These are phyloP conservation scores for Ogataea philodendri DNA, from an alignment of 805 yeast genomes.

Conservation along the genomic window DNA sequence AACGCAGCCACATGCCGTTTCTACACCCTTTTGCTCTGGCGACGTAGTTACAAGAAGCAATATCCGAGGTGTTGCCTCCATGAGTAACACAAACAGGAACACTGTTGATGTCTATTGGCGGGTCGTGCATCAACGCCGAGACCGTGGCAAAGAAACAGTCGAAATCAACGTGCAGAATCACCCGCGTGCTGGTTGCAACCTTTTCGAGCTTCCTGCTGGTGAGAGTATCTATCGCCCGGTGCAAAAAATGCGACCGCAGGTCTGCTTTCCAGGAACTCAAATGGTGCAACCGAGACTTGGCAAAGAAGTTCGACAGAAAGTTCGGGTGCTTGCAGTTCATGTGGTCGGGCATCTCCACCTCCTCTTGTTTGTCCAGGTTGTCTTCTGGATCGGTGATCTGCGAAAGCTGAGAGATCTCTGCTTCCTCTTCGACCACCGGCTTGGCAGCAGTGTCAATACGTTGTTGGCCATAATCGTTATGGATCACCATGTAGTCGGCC, in stretches of 20 bases:
- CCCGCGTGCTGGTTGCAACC: slow-evolving; percentile 7
- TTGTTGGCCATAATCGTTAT: slow-evolving; percentile 54
- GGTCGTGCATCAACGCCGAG: slow-evolving; percentile 53
- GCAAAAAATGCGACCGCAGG: slow-evolving; percentile 58
- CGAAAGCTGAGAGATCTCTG: slow-evolving; percentile 11
- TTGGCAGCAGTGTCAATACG: slow-evolving; percentile 31
- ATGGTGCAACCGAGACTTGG: slow-evolving; percentile 83
- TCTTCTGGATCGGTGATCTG: slow-evolving; percentile 15
- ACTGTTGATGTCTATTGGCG: slow-evolving; percentile 48
- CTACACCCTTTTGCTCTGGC: slow-evolving; percentile 76
- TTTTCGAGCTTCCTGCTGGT: slow-evolving; percentile 8
- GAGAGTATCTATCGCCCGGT: slow-evolving; percentile 38
- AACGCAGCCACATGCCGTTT: slow-evolving; percentile 88
- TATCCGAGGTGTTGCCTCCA: slow-evolving; percentile 64
- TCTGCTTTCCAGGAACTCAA: slow-evolving; percentile 84
- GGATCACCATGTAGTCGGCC: slow-evolving; percentile 60
- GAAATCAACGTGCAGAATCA: slow-evolving; percentile 81
- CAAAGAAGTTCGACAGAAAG: slow-evolving; percentile 68
- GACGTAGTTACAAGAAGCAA: slow-evolving; percentile 88
- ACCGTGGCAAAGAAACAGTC: slow-evolving; percentile 94
- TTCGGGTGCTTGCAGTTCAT: slow-evolving; percentile 74
- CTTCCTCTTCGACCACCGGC: slow-evolving; percentile 6
- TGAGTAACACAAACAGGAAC: slow-evolving; percentile 64
- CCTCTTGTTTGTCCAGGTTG: slow-evolving; percentile 8
- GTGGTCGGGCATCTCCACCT: slow-evolving; percentile 10